These are phyloP conservation scores for Saccharomyces hybrid DNA, from an alignment of 1,139 yeast genomes.

Conservation along the genomic window DNA sequence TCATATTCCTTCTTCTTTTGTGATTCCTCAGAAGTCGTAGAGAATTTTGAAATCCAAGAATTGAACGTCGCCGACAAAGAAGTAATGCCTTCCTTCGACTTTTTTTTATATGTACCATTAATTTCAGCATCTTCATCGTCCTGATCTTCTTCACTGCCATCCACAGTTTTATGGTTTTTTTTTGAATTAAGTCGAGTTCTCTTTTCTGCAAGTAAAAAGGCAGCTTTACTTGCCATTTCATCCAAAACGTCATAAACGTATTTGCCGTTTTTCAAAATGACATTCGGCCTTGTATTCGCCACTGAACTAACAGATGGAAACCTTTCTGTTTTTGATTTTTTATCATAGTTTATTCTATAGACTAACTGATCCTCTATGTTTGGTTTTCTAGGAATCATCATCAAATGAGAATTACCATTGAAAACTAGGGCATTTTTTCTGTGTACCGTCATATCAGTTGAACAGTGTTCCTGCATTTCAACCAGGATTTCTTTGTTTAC, in stretches of 20 bases:
- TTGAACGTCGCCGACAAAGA: conserved; percentile 7
- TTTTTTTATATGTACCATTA: not conserved
- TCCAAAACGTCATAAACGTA: conserved; percentile 27
- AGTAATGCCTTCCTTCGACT: not conserved
- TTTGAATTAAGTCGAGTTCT: conserved; percentile 8
- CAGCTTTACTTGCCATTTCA: conserved; percentile 19
- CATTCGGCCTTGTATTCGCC: conserved; percentile 18
- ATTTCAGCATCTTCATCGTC: not conserved
- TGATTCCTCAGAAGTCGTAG: conserved; percentile 1
- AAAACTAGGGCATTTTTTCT: conserved; percentile 6
- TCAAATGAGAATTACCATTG: conserved; percentile 12
- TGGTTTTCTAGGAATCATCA: conserved; percentile 1
- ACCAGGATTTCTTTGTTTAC: conserved; percentile 6
- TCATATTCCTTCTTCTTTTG: not conserved
- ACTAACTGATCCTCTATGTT: conserved; percentile 7
- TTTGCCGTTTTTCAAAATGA: conserved; percentile 18
- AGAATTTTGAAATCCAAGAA: conserved; percentile 12
- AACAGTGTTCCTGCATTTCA: not conserved
- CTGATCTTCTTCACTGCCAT: not conserved
- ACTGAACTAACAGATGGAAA: conserved; percentile 17
- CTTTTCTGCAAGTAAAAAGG: conserved; percentile 15
- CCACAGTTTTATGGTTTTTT: not conserved
- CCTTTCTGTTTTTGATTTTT: conserved; percentile 1
- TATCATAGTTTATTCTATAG: conserved; percentile 8
- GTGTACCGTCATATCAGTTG: conserved; percentile 2